Evolutionary conservation across 805 yeast species (phyloP), one percentile per base, ranked within the genome.

Genomic region (Metschnikowia lunata): DNA sequence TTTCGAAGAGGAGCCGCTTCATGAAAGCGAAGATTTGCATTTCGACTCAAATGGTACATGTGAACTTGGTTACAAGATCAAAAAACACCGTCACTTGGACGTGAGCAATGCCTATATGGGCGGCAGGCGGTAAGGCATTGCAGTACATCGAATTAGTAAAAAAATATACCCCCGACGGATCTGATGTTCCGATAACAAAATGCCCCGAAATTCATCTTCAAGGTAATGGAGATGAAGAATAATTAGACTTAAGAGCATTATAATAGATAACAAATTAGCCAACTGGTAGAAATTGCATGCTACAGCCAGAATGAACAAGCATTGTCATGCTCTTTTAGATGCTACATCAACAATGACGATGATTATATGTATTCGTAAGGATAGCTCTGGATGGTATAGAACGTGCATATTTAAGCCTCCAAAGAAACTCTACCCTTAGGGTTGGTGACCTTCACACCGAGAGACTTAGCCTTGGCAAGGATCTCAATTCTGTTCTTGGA

Each of bases 381-480:
- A 47, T 46, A 47, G 46, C 55, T 56, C 51, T 49, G 23, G 23
- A 18, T 18, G 23, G 23, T 18, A 47, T 48, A 40, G 50, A 47
- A 26, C 37, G 49, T 47, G 54, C 35, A 39, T 50, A 65, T 59
- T 82, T 86, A 90, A 79, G 97, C 98, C 83, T 88, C 96, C 74
- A 89, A 85, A 72, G 95, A 80, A 74, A 90, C 88, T 80, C 97
- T 91, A 75, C 96, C 99, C 82, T 88, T 82, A 72, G 97, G 95
- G 81, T 93, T 93, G 83, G 99, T 93, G 69, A 93, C 97, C 84
- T 89, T 90, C 71, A 93, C 81, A 79, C 98, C 98, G 67, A 89
- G 80, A 74, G 95, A 88, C 85, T 89, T 91, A 68, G 99, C 99
- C 80, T 88, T 89, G 64, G 95, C 84, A 66, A 93, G 81, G 64